These are phyloP conservation scores for Leishmania major DNA, from an alignment of 208 protist genomes.

Conservation along the genomic window DNA sequence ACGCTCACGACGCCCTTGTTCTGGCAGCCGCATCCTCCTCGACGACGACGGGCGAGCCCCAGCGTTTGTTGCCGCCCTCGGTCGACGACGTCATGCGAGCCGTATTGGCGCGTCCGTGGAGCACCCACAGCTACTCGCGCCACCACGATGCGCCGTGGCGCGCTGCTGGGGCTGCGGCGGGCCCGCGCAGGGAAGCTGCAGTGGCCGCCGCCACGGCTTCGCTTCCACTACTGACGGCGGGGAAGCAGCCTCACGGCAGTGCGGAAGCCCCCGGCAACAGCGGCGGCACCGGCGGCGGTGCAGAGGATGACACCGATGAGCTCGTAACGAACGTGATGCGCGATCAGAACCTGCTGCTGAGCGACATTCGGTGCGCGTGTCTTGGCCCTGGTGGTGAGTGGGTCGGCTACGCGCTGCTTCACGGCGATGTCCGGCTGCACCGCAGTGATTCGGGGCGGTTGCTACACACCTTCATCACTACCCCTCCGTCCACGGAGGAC, in stretches of 20 bases:
- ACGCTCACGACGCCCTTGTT: not conserved
- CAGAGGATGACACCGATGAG: constrained; percentile 1
- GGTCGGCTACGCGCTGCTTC: constrained; percentile 71
- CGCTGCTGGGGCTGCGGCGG: not conserved
- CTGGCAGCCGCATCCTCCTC: constrained; percentile 5
- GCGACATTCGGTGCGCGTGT: constrained; percentile 63
- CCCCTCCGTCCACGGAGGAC: constrained; percentile 58
- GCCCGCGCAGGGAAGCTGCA: not conserved
- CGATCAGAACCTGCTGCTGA: constrained; percentile 25
- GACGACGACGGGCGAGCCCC: constrained; percentile 15
- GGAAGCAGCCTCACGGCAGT: constrained; percentile 5
- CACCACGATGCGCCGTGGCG: not conserved
- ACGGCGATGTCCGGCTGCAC: constrained; percentile 78
- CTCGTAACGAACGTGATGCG: constrained; percentile 19
- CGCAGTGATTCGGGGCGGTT: constrained; percentile 70
- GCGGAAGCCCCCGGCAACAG: not conserved
- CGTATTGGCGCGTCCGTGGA: constrained; percentile 9
- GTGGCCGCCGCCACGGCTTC: not conserved
- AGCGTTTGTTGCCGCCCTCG: constrained; percentile 22
- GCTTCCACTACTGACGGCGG: constrained; percentile 5
- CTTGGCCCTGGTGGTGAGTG: constrained; percentile 54
- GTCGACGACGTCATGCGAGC: constrained; percentile 33
- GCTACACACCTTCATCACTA: constrained; percentile 74
- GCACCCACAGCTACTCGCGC: not conserved
- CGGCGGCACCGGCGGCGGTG: constrained; percentile 2